Evolutionary conservation across 116 monocot genomes (phyloP).

Genomic region (Dioscorea cayenensis): DNA sequence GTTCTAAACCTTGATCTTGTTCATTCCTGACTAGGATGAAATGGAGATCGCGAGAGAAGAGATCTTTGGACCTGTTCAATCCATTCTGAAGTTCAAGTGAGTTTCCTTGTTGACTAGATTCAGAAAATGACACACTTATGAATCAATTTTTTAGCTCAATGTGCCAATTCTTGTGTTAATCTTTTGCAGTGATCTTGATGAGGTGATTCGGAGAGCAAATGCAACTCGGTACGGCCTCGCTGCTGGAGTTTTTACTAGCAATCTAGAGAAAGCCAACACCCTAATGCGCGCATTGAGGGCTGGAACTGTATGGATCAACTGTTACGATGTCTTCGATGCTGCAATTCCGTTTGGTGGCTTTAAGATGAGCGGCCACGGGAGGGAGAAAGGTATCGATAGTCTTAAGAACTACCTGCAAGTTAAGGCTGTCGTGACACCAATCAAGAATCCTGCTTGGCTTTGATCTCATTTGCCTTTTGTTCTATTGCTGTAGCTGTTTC

Average conservation of each 20-base stretch:
- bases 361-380: constrained; percentile 95
- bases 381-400: constrained; percentile 92
- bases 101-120: background rate
- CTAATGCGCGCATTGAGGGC: constrained; percentile 53
- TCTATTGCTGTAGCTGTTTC: background rate
- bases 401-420: constrained; percentile 82
- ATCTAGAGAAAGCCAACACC: constrained; percentile 75
- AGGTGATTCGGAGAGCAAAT: constrained; percentile 78
- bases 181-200: constrained; percentile 65
- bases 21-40: constrained; percentile 40
- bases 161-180: background rate
- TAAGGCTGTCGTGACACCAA: constrained; percentile 70
- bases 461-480: constrained; percentile 10
- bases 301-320: constrained; percentile 82
- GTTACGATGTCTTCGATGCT: constrained; percentile 86
- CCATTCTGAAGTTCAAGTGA: constrained; percentile 97
- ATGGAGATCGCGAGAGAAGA: constrained; percentile 90
- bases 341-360: constrained; percentile 92
- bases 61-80: constrained; percentile 96
- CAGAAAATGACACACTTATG: background rate
- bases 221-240: constrained; percentile 63
- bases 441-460: constrained; percentile 85
- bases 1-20: background rate
- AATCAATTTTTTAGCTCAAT: background rate
- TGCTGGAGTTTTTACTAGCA: constrained; percentile 86